Conservation (phyloP, 2,329 filamentous ascomycete species). For the Fusarium sp. region DNA sequence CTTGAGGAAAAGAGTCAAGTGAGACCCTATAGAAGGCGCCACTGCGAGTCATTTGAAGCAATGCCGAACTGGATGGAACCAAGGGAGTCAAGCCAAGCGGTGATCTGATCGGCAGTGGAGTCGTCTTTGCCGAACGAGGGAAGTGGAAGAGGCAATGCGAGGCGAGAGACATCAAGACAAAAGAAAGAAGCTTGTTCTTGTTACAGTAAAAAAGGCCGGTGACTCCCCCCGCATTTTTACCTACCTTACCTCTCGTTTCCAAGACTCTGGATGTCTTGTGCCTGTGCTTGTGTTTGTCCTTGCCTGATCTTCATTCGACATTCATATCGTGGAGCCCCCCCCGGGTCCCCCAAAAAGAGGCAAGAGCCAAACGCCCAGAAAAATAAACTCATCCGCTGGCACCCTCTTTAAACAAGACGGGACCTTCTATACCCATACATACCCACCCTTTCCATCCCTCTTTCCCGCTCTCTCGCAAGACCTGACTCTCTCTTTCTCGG, state of each 20-base stretch:
- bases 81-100: slow-evolving; percentile 7
- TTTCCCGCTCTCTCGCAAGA: slow-evolving; percentile 13
- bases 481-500: not conserved
- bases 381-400: slow-evolving; percentile 27
- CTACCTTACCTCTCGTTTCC: not conserved
- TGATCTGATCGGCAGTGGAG: slow-evolving; percentile 47
- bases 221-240: slow-evolving; percentile 42
- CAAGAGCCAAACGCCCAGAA: slow-evolving; percentile 18
- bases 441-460: slow-evolving; percentile 14
- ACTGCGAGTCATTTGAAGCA: slow-evolving; percentile 43
- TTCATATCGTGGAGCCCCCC: slow-evolving; percentile 2
- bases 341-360: slow-evolving; percentile 8
- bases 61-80: slow-evolving; percentile 2
- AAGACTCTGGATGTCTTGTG: not conserved
- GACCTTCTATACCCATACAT: not conserved
- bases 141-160: not conserved
- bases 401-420: slow-evolving; percentile 9
- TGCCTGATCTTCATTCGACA: slow-evolving; percentile 8
- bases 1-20: slow-evolving; percentile 8
- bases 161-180: not conserved
- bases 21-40: slow-evolving; percentile 27
- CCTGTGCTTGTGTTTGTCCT: slow-evolving; percentile 10
- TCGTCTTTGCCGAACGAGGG: slow-evolving; percentile 25
- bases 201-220: slow-evolving; percentile 31
- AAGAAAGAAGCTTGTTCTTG: slow-evolving; percentile 18